phyloP scores from a whole-genome alignment of 2,329 filamentous ascomycete genomes.

The Davidsoniella neocaledoniae region DNA sequence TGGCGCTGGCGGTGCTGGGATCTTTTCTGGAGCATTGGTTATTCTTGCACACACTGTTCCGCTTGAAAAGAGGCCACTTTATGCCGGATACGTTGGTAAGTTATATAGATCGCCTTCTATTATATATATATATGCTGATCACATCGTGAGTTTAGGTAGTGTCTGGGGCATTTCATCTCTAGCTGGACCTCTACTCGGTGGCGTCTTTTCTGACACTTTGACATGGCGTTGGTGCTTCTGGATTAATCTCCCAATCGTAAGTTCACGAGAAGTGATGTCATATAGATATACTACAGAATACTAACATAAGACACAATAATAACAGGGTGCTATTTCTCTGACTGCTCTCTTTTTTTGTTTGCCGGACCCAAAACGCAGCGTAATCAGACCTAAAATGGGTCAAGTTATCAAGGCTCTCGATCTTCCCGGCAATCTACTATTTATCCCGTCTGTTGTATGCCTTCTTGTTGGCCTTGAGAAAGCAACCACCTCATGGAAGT shows the following conservation, averaged over 20 bases:
- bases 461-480: constrained; percentile 27
- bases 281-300: no score
- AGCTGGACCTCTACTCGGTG: constrained; percentile 16
- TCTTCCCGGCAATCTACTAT: constrained; percentile 14
- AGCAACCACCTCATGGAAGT: constrained; percentile 18
- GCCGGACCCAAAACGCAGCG: constrained; percentile 11
- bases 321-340: constrained; percentile 8
- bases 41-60: constrained; percentile 26
- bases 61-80: constrained; percentile 20
- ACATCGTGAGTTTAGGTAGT: constrained; percentile 12
- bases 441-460: constrained; percentile 18
- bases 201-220: constrained; percentile 16
- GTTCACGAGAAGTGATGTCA: neutral
- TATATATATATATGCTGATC: constrained; percentile 17
- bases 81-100: constrained; percentile 19
- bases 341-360: constrained; percentile 4
- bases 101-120: neutral
- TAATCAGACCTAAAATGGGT: constrained; percentile 6
- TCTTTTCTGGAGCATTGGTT: constrained; percentile 27
- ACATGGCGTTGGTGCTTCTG: constrained; percentile 21
- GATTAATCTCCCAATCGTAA: constrained; percentile 20
- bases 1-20: constrained; percentile 26
- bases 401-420: constrained; percentile 18
- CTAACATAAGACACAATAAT: neutral
- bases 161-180: constrained; percentile 25